A percentile compares a stretch with the other conserved stretches of the same genome.
These are phyloP conservation scores for Fulvia fulva DNA, from an alignment of 2,329 filamentous ascomycete genomes.

Conservation along the genomic window DNA sequence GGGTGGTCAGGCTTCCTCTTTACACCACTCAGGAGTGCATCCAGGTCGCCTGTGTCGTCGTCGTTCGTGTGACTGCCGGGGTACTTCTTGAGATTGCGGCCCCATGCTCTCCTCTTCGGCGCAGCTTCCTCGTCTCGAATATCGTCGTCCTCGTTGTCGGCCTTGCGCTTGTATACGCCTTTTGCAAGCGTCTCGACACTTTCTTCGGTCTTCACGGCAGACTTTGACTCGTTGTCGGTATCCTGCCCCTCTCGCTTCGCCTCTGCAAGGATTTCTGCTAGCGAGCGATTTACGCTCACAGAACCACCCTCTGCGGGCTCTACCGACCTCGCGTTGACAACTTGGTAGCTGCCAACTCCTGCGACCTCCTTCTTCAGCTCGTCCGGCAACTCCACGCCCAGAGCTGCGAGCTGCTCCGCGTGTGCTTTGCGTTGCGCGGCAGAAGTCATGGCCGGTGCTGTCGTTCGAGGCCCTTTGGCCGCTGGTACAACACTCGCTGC, in stretches of 20 bases:
- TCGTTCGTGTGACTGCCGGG: constrained; percentile 42
- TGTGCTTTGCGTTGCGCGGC: constrained; percentile 73
- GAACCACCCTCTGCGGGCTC: constrained; percentile 14
- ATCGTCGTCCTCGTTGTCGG: constrained; percentile 60
- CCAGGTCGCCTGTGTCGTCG: constrained; percentile 56
- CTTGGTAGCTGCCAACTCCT: constrained; percentile 84
- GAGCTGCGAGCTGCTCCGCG: constrained; percentile 77
- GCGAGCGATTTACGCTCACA: constrained; percentile 16
- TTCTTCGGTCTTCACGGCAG: constrained; percentile 37
- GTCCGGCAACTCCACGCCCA: constrained; percentile 82
- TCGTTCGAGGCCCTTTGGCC: constrained; percentile 4
- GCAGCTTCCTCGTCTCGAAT: constrained; percentile 51
- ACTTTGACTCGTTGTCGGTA: constrained; percentile 39
- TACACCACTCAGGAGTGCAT: constrained; percentile 50
- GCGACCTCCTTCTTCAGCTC: constrained; percentile 76
- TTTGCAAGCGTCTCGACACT: constrained; percentile 43
- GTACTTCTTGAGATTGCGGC: constrained; percentile 44
- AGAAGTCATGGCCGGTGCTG: constrained; percentile 40
- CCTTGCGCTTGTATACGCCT: constrained; percentile 61
- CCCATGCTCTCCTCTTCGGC: constrained; percentile 40
- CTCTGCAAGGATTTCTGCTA: constrained; percentile 48
- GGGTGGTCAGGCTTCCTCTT: constrained; percentile 26
- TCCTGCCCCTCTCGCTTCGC: constrained; percentile 40
- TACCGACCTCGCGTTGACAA: constrained; percentile 51
- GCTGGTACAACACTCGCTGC: constrained; percentile 31